Base-by-base conservation (phyloP, 768 basidiomycete genomes). In the Boletus tomentosulus region DNA sequence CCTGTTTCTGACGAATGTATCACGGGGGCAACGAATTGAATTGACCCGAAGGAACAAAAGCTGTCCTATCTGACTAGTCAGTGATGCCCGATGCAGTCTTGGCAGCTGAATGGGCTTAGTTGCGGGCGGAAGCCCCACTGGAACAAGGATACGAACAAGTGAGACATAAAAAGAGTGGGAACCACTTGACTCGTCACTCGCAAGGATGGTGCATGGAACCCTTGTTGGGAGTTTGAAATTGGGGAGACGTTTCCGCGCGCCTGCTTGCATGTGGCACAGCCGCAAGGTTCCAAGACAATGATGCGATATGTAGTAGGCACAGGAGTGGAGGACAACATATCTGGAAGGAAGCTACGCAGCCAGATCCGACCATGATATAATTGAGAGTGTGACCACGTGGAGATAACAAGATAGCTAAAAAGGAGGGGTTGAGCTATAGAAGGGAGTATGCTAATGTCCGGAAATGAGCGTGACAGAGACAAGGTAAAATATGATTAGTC, bases 321-420 rank as follows among this genome's bases (percentile, higher is more conserved):
- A 50, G 48, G 43, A 57, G 61, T 57, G 48, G 51, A 68, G 63
- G 56, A 61, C 43, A 65, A 66, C 61, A 63, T 58, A 63, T 58
- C 55, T 48, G 65, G 66, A 60, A 67, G 51, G 63, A 52, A 43
- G 54, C 54, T 58, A 56, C 51, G 59, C 60, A 58, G 58, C 65
- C 54, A 71, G 70, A 69, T 71, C 63, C 61, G 69, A 58, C 57
- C 56, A 58, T 56, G 56, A 61, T 51, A 61, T 54, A 43, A 56
- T 51, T 57, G 53, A 53, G 55, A 59, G 54, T 45, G 55, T 54
- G 48, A 56, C 68, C 68, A 71, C 61, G 64, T 70, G 64, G 70
- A 67, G 66, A 68, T 70, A 71, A 61, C 66, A 57, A 56, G 51
- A 61, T 62, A 50, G 61, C 58, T 45, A 55, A 63, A 67, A 57